phyloP scores from a whole-genome alignment of 208 protist genomes.

The Crithidia fasciculata region DNA sequence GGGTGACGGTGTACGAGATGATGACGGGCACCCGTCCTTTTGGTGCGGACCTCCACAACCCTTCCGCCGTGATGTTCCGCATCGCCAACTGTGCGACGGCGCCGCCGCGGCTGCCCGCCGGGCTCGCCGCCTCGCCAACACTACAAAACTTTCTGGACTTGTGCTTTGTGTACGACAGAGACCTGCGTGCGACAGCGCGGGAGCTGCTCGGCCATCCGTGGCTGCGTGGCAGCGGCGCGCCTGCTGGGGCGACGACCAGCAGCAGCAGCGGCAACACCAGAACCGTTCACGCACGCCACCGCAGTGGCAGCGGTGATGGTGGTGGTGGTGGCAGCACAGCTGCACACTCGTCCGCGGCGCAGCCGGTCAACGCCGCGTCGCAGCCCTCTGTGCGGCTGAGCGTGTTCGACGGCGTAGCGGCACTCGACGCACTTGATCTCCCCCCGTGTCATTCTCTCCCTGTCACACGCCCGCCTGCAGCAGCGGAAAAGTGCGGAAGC shows the following conservation, averaged over 20 bases:
- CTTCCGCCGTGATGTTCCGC: constrained; percentile 71
- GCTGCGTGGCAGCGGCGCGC: constrained; percentile 29
- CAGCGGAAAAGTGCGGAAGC: not conserved
- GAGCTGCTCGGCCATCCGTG: constrained; percentile 77
- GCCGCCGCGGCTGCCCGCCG: constrained; percentile 57
- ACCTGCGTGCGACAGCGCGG: constrained; percentile 58
- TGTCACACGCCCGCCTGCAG: not conserved
- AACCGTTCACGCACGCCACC: no score
- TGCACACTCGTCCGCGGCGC: no score
- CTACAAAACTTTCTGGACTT: constrained; percentile 74
- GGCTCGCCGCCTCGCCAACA: constrained; percentile 40
- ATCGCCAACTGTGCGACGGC: constrained; percentile 56
- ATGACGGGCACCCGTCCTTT: constrained; percentile 79
- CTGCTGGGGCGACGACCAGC: not conserved
- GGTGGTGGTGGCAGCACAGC: no score
- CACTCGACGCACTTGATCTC: constrained; percentile 36
- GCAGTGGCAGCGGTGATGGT: no score
- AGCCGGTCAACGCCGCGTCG: not conserved
- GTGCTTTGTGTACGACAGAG: constrained; percentile 76
- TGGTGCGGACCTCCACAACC: constrained; percentile 57
- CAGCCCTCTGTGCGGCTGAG: constrained; percentile 6
- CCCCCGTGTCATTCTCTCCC: not conserved
- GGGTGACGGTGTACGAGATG: constrained; percentile 89
- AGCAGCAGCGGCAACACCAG: not conserved
- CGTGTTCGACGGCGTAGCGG: constrained; percentile 35